Base-by-base conservation (phyloP, 805 yeast species). In the Pichia exigua region DNA sequence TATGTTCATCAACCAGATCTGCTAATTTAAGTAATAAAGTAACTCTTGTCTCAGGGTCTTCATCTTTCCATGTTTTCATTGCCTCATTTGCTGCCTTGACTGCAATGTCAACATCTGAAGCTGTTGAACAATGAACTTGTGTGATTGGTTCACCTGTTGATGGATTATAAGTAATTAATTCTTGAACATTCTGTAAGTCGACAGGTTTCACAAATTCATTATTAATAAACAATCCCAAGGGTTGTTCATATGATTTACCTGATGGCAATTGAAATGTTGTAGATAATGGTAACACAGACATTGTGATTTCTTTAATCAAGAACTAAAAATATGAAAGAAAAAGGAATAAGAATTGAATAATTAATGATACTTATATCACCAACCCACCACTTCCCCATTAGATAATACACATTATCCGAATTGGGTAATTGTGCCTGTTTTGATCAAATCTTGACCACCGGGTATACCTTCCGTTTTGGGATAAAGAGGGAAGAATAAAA, bases 191-290 rank as follows among this genome's bases (percentile, higher is more conserved):
- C 20, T 44, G 35, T 2, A 53, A 20, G 6, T 50, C 17, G 15
- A 12, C 21, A 26, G 51, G 28, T 30, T 64, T 57, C 38, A 71
- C 68, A 65, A 75, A 78, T 62, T 79, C 77, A 58, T 79, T 79
- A 65, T 78, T 73, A 61, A 80, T 79, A 64, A 79, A 82, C 54
- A 82, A 68, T 8, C 87, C 88, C n/a, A 80, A 54, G 40, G 86
- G 87, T 59, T 79, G 85, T 26, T 65, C 58, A 63, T 70, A 77
- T 46, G 71, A 72, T 46, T 64, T 59, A 47, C 84, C 84, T 42
- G 72, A 74, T 21, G 85, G 83, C 28, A 66, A 50, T 2, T 54
- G 53, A 40, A 66, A 48, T 40, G 61, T 57, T 15, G 47, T 28
- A n/a, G 44, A 5, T 42, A 50, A 42, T 39, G 53, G 45, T 27